Evolutionary conservation across 768 basidiomycete genomes (phyloP).

Genomic region (Strobilomyces echinocephalus): DNA sequence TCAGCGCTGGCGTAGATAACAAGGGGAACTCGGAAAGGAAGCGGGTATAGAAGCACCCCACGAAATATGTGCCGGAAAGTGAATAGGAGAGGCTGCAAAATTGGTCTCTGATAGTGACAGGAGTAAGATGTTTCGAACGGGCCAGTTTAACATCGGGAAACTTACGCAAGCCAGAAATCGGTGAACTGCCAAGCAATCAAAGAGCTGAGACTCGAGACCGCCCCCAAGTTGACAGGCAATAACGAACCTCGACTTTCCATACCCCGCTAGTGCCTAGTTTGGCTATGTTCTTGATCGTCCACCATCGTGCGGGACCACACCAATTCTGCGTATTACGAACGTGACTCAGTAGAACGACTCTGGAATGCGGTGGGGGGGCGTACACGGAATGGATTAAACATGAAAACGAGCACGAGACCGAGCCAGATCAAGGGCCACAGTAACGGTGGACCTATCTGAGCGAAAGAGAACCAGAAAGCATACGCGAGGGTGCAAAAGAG

Average conservation of each 20-base stretch:
- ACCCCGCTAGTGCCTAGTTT: slow-evolving; percentile 66
- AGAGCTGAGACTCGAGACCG: background rate
- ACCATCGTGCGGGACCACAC: slow-evolving; percentile 50
- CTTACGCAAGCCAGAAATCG: slow-evolving; percentile 87
- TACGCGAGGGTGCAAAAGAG: slow-evolving; percentile 68
- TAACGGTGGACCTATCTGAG: slow-evolving; percentile 61
- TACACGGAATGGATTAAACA: slow-evolving; percentile 76
- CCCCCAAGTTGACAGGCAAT: background rate
- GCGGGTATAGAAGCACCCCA: slow-evolving; percentile 66
- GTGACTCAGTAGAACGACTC: background rate
- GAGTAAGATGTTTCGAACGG: slow-evolving; percentile 3
- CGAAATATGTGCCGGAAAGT: slow-evolving; percentile 64
- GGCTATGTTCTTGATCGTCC: slow-evolving; percentile 65
- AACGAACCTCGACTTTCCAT: slow-evolving; percentile 63
- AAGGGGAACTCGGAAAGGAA: background rate
- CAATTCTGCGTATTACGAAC: slow-evolving; percentile 40
- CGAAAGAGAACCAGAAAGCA: slow-evolving; percentile 82
- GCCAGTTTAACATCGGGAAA: background rate
- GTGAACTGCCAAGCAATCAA: slow-evolving; percentile 49
- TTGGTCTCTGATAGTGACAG: slow-evolving; percentile 53
- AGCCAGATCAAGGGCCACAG: slow-evolving; percentile 86
- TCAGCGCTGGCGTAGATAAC: background rate
- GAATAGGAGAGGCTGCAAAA: slow-evolving; percentile 77
- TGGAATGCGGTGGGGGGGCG: background rate
- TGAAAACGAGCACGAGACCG: slow-evolving; percentile 47